Percentiles rank a stretch among this genome's conserved stretches.
Evolutionary conservation across 2,329 filamentous ascomycete genomes (phyloP).

Genomic region (Cladorrhinum sp.): DNA sequence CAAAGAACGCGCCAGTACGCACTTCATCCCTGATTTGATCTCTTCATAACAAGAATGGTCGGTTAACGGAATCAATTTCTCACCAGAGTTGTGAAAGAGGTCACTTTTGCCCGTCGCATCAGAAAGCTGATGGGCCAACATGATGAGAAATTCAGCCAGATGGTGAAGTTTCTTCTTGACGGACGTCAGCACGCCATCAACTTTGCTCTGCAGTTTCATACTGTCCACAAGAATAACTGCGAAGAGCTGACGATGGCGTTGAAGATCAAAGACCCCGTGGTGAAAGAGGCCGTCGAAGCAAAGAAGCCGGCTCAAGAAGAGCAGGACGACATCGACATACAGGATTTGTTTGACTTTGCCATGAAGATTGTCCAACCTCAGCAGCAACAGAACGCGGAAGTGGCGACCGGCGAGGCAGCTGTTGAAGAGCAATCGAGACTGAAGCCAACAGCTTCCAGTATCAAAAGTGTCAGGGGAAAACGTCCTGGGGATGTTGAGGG

Average conservation of each 20-base stretch:
- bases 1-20: background rate
- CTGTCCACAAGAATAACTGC: conserved; percentile 22
- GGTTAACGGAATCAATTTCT: too few relatives aligned
- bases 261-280: background rate
- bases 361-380: background rate
- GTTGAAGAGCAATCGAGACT: background rate
- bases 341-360: background rate
- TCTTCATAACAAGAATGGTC: too few relatives aligned
- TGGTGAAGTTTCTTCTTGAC: conserved; percentile 20
- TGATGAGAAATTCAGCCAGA: conserved; percentile 16
- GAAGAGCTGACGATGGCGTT: conserved; percentile 17
- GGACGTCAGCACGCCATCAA: conserved; percentile 22
- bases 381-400: background rate
- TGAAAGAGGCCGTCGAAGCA: background rate
- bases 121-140: conserved; percentile 2
- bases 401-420: too few relatives aligned
- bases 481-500: background rate
- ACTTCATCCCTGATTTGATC: background rate
- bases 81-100: too few relatives aligned
- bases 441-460: background rate
- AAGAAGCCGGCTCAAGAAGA: background rate
- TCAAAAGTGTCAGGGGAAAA: background rate
- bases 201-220: conserved; percentile 21
- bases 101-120: background rate
- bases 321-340: background rate